Percentiles rank a stretch among this genome's conserved stretches.
Conservation (phyloP, 805 yeast genomes). For the Candida incommunis region DNA sequence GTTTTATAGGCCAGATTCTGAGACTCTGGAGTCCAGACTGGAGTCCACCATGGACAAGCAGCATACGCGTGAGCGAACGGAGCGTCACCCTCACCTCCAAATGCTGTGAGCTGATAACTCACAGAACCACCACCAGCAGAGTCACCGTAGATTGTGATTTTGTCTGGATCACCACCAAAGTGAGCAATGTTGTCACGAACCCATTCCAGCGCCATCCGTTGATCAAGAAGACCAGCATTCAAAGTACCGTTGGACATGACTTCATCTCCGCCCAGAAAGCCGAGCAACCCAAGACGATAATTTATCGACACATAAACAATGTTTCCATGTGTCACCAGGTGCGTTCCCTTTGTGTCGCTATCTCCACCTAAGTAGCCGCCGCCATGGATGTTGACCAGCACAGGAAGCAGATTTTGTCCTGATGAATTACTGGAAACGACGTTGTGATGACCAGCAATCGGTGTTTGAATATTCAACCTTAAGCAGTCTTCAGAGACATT, state of each 20-base stretch:
- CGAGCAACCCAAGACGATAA: conserved; percentile 24
- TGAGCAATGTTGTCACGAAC: conserved; percentile 19
- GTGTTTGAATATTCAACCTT: conserved; percentile 17
- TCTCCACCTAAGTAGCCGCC: conserved; percentile 5
- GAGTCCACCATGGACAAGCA: conserved; percentile 8
- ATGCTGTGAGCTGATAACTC: conserved; percentile 7
- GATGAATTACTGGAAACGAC: background rate
- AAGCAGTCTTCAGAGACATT: conserved; percentile 19
- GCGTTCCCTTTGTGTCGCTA: conserved; percentile 3
- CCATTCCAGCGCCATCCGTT: conserved; percentile 24
- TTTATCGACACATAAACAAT: conserved; percentile 19
- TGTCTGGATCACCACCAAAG: conserved; percentile 26
- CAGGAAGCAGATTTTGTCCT: conserved; percentile 3
- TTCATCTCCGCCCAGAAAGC: conserved; percentile 20
- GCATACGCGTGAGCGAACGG: conserved; percentile 7
- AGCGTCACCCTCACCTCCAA: conserved; percentile 5
- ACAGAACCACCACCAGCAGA: conserved; percentile 22
- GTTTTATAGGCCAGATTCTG: conserved; percentile 5
- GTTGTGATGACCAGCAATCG: no score
- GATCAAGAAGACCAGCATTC: conserved; percentile 26
- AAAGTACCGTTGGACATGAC: conserved; percentile 14
- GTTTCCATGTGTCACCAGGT: conserved; percentile 7
- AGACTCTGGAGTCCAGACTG: conserved; percentile 3
- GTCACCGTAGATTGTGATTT: conserved; percentile 26
- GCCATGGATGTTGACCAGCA: conserved; percentile 6